Evolutionary conservation across 805 yeast genomes (phyloP), one percentile per base, ranked within the genome.

Genomic region (Saccharomycopsis sp.): DNA sequence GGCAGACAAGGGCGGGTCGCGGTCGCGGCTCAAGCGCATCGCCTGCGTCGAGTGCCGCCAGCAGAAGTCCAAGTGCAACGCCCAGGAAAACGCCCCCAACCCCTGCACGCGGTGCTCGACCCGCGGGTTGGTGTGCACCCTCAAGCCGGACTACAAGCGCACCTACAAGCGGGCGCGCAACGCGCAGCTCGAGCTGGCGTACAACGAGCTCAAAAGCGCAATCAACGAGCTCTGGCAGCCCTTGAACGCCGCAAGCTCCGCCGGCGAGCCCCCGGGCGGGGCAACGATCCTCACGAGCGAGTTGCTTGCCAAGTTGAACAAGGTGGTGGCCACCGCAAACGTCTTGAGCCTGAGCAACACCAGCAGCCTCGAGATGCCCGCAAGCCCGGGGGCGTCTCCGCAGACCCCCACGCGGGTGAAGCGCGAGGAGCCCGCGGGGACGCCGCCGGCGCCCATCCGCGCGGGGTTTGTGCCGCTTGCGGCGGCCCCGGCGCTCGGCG

Each of bases 41-140:
- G 98, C 98, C 0, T 94, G 99, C 74, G 90, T 89, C 0, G 97
- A 92, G 66, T 94, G 99, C 68, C 81, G 98, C 14, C 98, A 94
- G 71, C 99, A 92, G 69, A 94, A 94, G 71, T 85, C 91, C 40
- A 82, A 84, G 65, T 91, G 97, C 73, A 96, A 91, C 71, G 95
- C 97, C 12, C 81, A 78, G 62, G 91, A 82, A 59, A 77, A 75
- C 54, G 80, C 83, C 34, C 97, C 97, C 0, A 75, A 75, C 7
- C 88, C 97, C 1, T 94, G 99, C 66, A 75, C 92, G 0, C 76
- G 97, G 61, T 94, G 99, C 69, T 67, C 73, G 8, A 87, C 86
- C 68, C 82, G 89, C 66, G 81, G 82, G 5, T 74, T 87, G 2
- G 75, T 75, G 16, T 92, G 99, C 68, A 80, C 84, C 24, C 71